Base-by-base conservation (phyloP, 2,329 filamentous ascomycete species). In the Trichoderma pleuroti region DNA sequence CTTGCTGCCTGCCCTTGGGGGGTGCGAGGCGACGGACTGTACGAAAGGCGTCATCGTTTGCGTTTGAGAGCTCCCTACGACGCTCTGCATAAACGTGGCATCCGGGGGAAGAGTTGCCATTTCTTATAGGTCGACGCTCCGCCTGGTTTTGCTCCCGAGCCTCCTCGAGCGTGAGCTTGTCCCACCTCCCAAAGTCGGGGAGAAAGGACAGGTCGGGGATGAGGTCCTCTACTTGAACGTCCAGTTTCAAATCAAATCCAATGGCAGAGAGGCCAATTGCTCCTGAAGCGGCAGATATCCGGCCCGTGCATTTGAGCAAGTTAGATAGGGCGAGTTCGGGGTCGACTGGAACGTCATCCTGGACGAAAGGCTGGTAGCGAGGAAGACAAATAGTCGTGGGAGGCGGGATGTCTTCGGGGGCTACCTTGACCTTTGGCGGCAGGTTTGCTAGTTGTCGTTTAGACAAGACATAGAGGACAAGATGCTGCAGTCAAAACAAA, bases 21-120 rank as follows among this genome's bases (percentile, higher is more conserved):
- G 86, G 81, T 7, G 84, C 83, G n/a, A 90, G 81, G 57, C 89
- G 85, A 28, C 88, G 85, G 68, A 91, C 85, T 1, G 87, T 87
- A 30, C 88, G 86, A 76, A 89, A 91, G 9, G 88, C 89, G 52
- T 85, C 82, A 54, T 86, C 84, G 72, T 91, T 91, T 28, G 80
- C 74, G 67, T 84, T 83, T 18, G 84, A 85, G 9, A 91, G 83
- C 79, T 91, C 88, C 46, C 82, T 83, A 74, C 83, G 84, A 66
- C 88, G 86, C 72, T 91, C 89, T 11, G 86, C 76, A 73, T 89
- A 91, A 52, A 85, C 83, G 68, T 86, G 83, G 63, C 85, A 86
- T 46, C 88, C 88, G 1, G 89, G 88, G 1, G 87, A 87, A 24
- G 82, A 75, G 68, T 82, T 85, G 28, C 86, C 86, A 68, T 86